Percentiles rank a stretch among this genome's conserved stretches.
Conservation (phyloP, 495 filamentous ascomycete genomes). For the Neurospora tetrasperma region DNA sequence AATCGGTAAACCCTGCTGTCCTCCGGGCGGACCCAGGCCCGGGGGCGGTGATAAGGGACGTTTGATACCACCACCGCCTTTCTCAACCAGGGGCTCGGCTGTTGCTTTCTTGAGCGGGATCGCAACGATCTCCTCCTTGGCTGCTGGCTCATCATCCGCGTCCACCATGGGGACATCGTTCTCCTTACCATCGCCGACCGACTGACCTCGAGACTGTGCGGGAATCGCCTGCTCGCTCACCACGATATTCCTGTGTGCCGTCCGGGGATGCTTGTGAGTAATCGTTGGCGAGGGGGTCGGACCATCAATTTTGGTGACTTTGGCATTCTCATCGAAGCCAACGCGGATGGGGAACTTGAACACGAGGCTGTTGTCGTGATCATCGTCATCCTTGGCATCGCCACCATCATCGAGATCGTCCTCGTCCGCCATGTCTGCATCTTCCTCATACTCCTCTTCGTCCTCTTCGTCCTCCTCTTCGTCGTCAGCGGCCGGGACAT, state of each 20-base stretch:
- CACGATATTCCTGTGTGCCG: constrained; percentile 19
- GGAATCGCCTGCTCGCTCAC: constrained; percentile 20
- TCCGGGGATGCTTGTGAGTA: constrained; percentile 13
- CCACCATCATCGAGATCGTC: constrained; percentile 35
- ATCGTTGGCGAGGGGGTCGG: constrained; percentile 2
- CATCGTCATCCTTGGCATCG: constrained; percentile 12
- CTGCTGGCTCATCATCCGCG: constrained; percentile 12
- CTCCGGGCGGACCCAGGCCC: background rate
- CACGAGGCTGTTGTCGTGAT: constrained; percentile 42
- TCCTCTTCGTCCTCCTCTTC: constrained; percentile 42
- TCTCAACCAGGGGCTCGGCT: background rate
- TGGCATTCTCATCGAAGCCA: constrained; percentile 19
- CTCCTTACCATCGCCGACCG: constrained; percentile 4
- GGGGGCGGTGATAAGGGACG: background rate
- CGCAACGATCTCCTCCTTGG: constrained; percentile 24
- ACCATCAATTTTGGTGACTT: constrained; percentile 17
- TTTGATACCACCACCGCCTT: background rate
- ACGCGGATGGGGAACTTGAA: constrained; percentile 48
- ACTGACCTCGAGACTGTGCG: background rate
- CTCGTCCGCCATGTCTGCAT: constrained; percentile 45
- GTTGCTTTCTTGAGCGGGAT: constrained; percentile 1
- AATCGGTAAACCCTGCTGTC: background rate
- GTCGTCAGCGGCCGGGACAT: constrained; percentile 25
- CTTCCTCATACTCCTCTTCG: constrained; percentile 47
- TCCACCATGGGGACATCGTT: constrained; percentile 6